A percentile compares a stretch with the other conserved stretches of the same genome.
Evolutionary conservation across 2,329 filamentous ascomycete species (phyloP).

Genomic region (Penicillium sp.): DNA sequence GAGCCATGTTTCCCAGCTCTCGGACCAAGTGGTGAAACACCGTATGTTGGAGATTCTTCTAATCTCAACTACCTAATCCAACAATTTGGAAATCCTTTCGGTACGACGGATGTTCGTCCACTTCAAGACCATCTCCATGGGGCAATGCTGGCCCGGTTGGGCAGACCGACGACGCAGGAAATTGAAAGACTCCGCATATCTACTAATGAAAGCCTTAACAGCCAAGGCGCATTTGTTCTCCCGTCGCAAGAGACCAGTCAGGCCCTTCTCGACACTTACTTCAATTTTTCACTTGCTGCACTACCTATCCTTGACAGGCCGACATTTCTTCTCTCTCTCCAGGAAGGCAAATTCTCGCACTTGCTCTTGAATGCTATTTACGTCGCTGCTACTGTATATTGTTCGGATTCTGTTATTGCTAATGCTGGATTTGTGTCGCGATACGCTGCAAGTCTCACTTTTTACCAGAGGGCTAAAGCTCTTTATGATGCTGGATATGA

Average conservation of each 20-base stretch:
- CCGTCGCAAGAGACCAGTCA: slow-evolving; percentile 12
- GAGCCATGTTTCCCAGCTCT: slow-evolving; percentile 13
- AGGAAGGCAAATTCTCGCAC: slow-evolving; percentile 16
- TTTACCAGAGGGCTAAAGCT: slow-evolving; percentile 26
- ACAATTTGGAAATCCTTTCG: slow-evolving; percentile 26
- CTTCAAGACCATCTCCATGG: slow-evolving; percentile 21
- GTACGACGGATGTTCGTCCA: slow-evolving; percentile 8
- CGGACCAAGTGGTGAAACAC: slow-evolving; percentile 4
- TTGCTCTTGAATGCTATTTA: slow-evolving; percentile 25
- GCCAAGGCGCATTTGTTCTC: slow-evolving; percentile 20
- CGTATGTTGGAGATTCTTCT: slow-evolving; percentile 24
- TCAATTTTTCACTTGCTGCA: slow-evolving; percentile 16
- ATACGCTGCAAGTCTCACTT: slow-evolving; percentile 23
- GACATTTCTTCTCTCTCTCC: slow-evolving; percentile 15
- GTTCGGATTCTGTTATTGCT: slow-evolving; percentile 19
- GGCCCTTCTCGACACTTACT: slow-evolving; percentile 24
- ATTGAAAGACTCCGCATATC: slow-evolving; percentile 8
- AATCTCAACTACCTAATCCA: slow-evolving; percentile 27
- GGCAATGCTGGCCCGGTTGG: slow-evolving; percentile 18
- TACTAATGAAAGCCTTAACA: slow-evolving; percentile 1
- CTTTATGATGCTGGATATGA: slow-evolving; percentile 30
- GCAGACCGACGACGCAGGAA: slow-evolving; percentile 9
- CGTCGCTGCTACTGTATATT: slow-evolving; percentile 20
- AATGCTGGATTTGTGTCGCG: slow-evolving; percentile 22
- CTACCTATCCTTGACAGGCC: slow-evolving; percentile 23